phyloP scores from a whole-genome alignment of 176 grass and related monocot genomes.

The Elaeis guineensis region DNA sequence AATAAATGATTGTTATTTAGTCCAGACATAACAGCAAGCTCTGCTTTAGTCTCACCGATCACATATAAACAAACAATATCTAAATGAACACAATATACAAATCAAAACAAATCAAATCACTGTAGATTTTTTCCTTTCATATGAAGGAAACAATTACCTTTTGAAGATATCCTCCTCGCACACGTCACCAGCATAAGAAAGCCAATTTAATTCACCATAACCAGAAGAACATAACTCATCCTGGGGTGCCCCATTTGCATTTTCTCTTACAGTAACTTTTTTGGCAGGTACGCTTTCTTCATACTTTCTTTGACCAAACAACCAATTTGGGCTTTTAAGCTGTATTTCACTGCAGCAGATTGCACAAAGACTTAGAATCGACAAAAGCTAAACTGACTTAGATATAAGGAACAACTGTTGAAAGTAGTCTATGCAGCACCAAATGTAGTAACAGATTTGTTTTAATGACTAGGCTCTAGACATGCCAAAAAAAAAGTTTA shows the following conservation, averaged over 20 bases:
- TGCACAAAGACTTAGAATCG: neutral
- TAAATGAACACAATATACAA: too few species aligned
- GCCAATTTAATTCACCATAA: slow-evolving; percentile 54
- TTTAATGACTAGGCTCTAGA: too few species aligned
- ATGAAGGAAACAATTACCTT: slow-evolving; percentile 37
- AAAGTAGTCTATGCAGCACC: too few species aligned
- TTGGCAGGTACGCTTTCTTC: slow-evolving; percentile 30
- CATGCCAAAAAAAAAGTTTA: too few species aligned
- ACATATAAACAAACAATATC: too few species aligned
- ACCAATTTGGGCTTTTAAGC: slow-evolving; percentile 85
- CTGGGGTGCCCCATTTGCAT: slow-evolving; percentile 22
- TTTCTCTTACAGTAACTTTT: slow-evolving; percentile 37
- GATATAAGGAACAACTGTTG: too few species aligned
- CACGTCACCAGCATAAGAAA: slow-evolving; percentile 37
- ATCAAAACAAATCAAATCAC: too few species aligned
- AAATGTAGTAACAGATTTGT: too few species aligned
- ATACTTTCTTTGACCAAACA: slow-evolving; percentile 94
- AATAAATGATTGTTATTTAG: too few species aligned
- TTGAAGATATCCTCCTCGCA: slow-evolving; percentile 83
- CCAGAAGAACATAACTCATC: slow-evolving; percentile 28
- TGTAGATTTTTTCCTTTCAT: too few species aligned
- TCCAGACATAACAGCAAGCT: too few species aligned
- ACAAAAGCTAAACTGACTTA: neutral
- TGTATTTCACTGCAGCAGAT: slow-evolving; percentile 80
- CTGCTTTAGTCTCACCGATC: too few species aligned